Evolutionary conservation across 2,329 filamentous ascomycete species (phyloP).

Genomic region (Exophiala calicioides): DNA sequence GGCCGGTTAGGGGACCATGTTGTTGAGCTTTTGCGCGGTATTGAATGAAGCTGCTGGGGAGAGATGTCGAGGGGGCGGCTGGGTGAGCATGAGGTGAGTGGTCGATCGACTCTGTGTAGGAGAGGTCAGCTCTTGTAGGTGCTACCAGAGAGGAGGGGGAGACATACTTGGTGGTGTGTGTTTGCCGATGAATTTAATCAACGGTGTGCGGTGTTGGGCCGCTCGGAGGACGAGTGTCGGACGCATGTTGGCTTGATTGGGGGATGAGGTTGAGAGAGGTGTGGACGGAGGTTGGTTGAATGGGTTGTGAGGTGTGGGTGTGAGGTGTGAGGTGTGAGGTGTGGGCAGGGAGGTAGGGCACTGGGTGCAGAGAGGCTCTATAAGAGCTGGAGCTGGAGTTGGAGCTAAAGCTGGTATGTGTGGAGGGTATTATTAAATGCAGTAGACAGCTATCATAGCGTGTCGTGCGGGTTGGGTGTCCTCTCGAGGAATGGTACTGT

Average conservation of each 20-base stretch:
- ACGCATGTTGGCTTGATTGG: constrained; percentile 37
- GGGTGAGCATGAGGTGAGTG: constrained; percentile 63
- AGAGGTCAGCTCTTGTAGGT: constrained; percentile 1
- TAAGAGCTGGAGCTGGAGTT: no score
- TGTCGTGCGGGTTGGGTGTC: no score
- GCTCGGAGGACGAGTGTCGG: constrained; percentile 44
- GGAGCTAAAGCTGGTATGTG: no score
- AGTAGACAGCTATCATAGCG: no score
- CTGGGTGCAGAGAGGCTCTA: no score
- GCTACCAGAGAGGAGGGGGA: constrained; percentile 11
- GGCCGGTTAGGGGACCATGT: constrained; percentile 58
- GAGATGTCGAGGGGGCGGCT: constrained; percentile 62
- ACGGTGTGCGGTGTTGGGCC: constrained; percentile 44
- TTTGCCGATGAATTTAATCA: constrained; percentile 54
- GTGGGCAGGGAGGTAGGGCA: no score
- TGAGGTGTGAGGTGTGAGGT: no score
- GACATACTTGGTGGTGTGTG: constrained; percentile 47
- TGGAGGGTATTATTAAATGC: no score
- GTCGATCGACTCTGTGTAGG: constrained; percentile 43
- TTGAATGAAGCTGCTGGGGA: constrained; percentile 55
- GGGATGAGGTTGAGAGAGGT: not conserved
- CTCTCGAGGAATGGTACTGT: no score
- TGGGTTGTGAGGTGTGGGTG: constrained; percentile 8
- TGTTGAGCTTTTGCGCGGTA: constrained; percentile 66
- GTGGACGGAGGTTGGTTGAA: constrained; percentile 14